phyloP scores from a whole-genome alignment of 306 rosid genomes.

The Inga oerstediana region DNA sequence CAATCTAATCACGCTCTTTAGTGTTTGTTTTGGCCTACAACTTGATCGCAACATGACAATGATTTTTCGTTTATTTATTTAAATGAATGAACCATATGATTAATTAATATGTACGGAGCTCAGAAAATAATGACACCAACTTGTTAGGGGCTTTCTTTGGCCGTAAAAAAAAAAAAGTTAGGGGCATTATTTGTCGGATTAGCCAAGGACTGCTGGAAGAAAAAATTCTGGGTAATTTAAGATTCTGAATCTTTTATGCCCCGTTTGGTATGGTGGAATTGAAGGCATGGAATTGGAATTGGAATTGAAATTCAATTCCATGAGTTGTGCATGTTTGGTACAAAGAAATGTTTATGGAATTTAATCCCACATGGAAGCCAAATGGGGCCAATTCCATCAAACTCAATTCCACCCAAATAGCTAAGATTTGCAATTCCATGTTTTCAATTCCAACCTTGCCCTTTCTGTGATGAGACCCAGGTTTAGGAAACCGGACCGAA shows the following conservation, averaged over 20 bases:
- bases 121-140: not conserved
- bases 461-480: too few relatives aligned
- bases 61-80: not conserved
- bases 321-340: too few relatives aligned
- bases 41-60: not conserved
- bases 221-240: slow-evolving; percentile 16
- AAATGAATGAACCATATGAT: not conserved
- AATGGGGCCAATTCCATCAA: too few relatives aligned
- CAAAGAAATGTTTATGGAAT: too few relatives aligned
- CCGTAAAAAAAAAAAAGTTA: not conserved
- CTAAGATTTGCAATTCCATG: too few relatives aligned
- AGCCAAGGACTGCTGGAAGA: not conserved
- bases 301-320: too few relatives aligned
- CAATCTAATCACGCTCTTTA: slow-evolving; percentile 15
- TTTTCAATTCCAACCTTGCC: too few relatives aligned
- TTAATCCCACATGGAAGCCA: too few relatives aligned
- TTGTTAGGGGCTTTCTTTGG: not conserved
- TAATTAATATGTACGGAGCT: not conserved
- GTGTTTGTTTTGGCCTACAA: slow-evolving; percentile 29
- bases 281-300: too few relatives aligned
- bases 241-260: not conserved
- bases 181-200: not conserved
- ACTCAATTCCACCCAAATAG: too few relatives aligned
- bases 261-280: too few relatives aligned
- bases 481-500: too few relatives aligned